Percentiles rank a stretch among this genome's conserved stretches.
These are phyloP conservation scores for Phytophthora cactorum DNA, from an alignment of 352 stramenopile genomes.

Conservation along the genomic window DNA sequence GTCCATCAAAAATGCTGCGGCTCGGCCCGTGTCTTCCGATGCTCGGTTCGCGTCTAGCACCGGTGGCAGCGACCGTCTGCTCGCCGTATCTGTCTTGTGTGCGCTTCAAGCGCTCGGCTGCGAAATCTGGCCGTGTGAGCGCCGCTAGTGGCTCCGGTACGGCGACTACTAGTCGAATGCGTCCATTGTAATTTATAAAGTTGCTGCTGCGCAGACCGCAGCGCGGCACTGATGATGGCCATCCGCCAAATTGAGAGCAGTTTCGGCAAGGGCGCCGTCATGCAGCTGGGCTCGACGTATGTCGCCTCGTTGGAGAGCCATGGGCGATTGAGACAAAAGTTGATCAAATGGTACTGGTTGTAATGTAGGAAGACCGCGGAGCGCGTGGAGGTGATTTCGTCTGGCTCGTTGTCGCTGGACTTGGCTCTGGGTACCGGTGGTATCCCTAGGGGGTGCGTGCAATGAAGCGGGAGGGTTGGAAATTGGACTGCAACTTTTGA, in stretches of 20 bases:
- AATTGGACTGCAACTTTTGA: slow-evolving; percentile 17
- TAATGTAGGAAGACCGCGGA: slow-evolving; percentile 76
- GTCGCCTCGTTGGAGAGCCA: neutral
- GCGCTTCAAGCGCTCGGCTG: slow-evolving; percentile 43
- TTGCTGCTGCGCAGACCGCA: slow-evolving; percentile 55
- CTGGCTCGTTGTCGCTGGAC: slow-evolving; percentile 94
- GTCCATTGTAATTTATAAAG: slow-evolving; percentile 6
- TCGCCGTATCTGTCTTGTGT: slow-evolving; percentile 23
- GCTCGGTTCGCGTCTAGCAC: slow-evolving; percentile 14
- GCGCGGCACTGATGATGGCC: slow-evolving; percentile 92
- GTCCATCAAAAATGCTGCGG: slow-evolving; percentile 29
- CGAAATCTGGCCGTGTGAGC: slow-evolving; percentile 34
- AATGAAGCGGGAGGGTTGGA: neutral
- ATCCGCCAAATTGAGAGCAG: slow-evolving; percentile 96
- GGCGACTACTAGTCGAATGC: neutral
- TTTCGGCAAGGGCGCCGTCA: slow-evolving; percentile 97
- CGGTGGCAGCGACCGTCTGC: neutral
- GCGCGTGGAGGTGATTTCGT: slow-evolving; percentile 94
- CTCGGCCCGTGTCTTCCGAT: slow-evolving; percentile 17
- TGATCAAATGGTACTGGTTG: slow-evolving; percentile 1
- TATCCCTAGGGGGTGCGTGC: slow-evolving; percentile 90
- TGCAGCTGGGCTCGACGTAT: slow-evolving; percentile 94
- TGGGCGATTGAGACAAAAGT: slow-evolving; percentile 9
- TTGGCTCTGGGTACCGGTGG: slow-evolving; percentile 92
- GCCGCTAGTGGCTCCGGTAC: slow-evolving; percentile 24